A percentile compares a stretch with the other conserved stretches of the same genome.
Evolutionary conservation across 1,284 basidiomycete genomes (phyloP).

Genomic region (Abortiporus biennis): DNA sequence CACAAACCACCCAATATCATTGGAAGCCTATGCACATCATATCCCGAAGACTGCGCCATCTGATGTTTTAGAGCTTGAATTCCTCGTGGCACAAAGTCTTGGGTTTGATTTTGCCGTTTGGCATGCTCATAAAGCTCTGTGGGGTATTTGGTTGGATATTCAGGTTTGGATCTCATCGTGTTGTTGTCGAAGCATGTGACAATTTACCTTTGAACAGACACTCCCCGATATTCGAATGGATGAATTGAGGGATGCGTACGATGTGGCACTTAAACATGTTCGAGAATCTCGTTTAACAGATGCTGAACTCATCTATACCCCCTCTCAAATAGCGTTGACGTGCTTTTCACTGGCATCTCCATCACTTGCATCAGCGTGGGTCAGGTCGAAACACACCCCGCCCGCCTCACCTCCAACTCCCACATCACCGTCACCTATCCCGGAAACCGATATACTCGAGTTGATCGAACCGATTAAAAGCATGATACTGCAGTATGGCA

Average conservation of each 20-base stretch:
- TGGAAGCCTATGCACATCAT: conserved; percentile 77
- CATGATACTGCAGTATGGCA: conserved; percentile 54
- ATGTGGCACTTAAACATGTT: conserved; percentile 55
- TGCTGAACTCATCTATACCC: conserved; percentile 87
- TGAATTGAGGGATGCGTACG: conserved; percentile 44
- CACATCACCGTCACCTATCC: conserved; percentile 11
- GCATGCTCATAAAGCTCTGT: conserved; percentile 85
- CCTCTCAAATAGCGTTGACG: conserved; percentile 92
- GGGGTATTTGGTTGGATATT: conserved; percentile 88
- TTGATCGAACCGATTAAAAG: conserved; percentile 49
- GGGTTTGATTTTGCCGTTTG: conserved; percentile 91
- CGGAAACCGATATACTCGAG: conserved; percentile 18
- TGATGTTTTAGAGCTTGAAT: conserved; percentile 91
- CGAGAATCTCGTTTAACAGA: conserved; percentile 81
- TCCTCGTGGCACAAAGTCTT: conserved; percentile 90
- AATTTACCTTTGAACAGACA: conserved; percentile 30
- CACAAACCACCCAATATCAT: conserved; percentile 86
- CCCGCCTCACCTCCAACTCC: conserved; percentile 8
- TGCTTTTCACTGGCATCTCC: conserved; percentile 65
- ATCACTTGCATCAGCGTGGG: conserved; percentile 61
- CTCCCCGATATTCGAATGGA: conserved; percentile 40
- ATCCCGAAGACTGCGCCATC: conserved; percentile 75
- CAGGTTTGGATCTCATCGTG: conserved; percentile 50
- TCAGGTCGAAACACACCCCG: conserved; percentile 41
- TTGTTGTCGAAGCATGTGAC: not conserved